Evolutionary conservation across 805 yeast genomes (phyloP), one percentile per base, ranked within the genome.

Genomic region (Komagataella populi): DNA sequence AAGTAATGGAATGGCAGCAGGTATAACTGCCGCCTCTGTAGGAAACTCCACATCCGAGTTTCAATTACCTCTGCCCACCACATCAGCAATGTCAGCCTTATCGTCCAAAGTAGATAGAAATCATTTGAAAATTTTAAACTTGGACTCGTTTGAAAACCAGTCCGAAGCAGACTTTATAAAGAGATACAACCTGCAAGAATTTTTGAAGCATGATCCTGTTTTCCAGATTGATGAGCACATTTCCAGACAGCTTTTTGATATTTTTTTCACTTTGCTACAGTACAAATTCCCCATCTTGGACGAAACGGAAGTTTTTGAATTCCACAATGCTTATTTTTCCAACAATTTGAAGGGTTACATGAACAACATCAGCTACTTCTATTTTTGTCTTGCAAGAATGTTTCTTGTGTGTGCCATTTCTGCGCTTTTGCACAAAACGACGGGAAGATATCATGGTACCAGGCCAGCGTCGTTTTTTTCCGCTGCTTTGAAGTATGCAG

Each of bases 381-480:
- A 78, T 57, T 78, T 74, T 55, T 66, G 70, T 30, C 77, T 80
- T 57, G 74, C 81, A 43, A 67, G 83, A 56, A 71, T 77, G 74
- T 78, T 78, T 76, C 57, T 79, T 53, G 69, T 78, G 6, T 77
- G 71, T 60, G 70, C 80, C 17, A 72, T 79, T 12, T 68, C 77
- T 49, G 73, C 82, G 1, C 69, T 77, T 55, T 58, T 78, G 8
- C 76, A 74, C 57, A 75, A 71, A 68, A 70, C 81, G 1, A 75
- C 82, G 1, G 83, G 82, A 7, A 73, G 74, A 53, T 78, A 78
- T 58, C 66, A 62, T 51, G 82, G 81, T 3, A 74, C 80, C 16
- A 71, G 73, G 16, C 81, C 85, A 4, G 70, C 70, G 24, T 63
- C 81, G 52, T 77, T 77, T 56, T 79, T 81, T 59, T 72, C 83